Base-by-base conservation (phyloP, 176 grass and related monocot genomes). In the Bothriochloa decipiens region DNA sequence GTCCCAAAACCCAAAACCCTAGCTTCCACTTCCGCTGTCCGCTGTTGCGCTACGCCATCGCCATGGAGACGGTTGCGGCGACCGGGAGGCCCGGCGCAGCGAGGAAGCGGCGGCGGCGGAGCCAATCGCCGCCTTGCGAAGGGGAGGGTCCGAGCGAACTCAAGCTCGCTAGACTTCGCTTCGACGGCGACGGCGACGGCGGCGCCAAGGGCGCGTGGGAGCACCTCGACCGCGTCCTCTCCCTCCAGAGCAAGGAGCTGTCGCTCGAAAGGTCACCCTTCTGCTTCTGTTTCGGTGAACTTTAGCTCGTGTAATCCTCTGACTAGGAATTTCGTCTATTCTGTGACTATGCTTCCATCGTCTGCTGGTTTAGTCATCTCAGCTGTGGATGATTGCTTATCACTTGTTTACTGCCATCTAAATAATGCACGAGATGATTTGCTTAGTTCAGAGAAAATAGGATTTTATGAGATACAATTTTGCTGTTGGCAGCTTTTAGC, bases 221-320 rank as follows among this genome's bases (percentile, higher is more conserved):
- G 37, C 92, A 92, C 71, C 89, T 96, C 49, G 93, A 96, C 82
- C 87, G 92, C 68, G 84, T 94, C 74, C 89, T 99, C 61, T 89
- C 89, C 55, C 91, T 99, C 45, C 91, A 99, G 80, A 77, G 87
- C 72, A 96, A 92, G 84, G 96, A 94, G 68, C 74, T 73, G 27
- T 83, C 93, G 49, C 88, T 99, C 36, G 20, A 89, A 84, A 96
- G 93, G 96, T 96, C 50, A 33, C 11, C 69, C 33, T 77, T 58
- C 26, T 50, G 10, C 80, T 70, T 57, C 49, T 28, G 22, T 18
- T 88, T 64, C 1, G 27, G 69, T 67, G 60, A 66, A 50, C 17
- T 42, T 60, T 60, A 77, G 72, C 36, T 32, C 32, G 8, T 72
- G 53, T 23, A 4, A 35, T 32, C 83, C 76, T 52, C 23, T n/a